Evolutionary conservation across 306 rosid genomes (phyloP), one percentile per base, ranked within the genome.

Genomic region (Rosa chinensis): DNA sequence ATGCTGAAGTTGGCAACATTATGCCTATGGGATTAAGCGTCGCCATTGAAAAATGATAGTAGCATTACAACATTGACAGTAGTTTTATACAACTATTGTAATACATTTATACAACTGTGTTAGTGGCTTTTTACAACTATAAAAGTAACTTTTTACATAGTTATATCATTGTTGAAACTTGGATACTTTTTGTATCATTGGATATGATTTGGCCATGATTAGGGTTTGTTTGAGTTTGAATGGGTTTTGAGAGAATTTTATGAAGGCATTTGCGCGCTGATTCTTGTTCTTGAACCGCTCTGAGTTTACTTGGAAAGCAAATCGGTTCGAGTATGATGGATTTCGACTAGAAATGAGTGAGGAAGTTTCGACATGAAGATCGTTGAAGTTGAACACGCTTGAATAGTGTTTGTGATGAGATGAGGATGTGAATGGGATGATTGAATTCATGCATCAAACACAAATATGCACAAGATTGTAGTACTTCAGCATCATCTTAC

Each of bases 311-410:
- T 6, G 28, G 16, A 35, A 49, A 66, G 47, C 13, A 10, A 37
- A 25, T 66, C 47, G 67, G 12, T 76, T 73, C 6, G n/a, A 72
- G 21, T 55, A 71, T 66, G 18, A 8, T 59, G 23, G 9, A 52
- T 45, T 64, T 58, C 3, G 56, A 71, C 5, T 18, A 55, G 1
- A 6, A 66, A 37, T 84, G 50, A 25, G 55, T 3, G 1, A 0
- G 1, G 2, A 76, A 64, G 28, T 42, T 21, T 32, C 1, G 12
- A 53, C 28, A 8, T 0, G 0, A 78, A 58, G 1, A 64, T 18
- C 2, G 6, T 11, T 37, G 12, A 73, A 78, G 73, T 74, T 74
- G 80, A 74, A 78, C 77, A 49, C 5, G n/a, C 6, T 63, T 44
- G 0, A 32, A 23, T 58, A 72, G 25, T 71, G 45, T 32, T 32